Evolutionary conservation across 345 rosid genomes (phyloP).

Genomic region (Salix brachista): DNA sequence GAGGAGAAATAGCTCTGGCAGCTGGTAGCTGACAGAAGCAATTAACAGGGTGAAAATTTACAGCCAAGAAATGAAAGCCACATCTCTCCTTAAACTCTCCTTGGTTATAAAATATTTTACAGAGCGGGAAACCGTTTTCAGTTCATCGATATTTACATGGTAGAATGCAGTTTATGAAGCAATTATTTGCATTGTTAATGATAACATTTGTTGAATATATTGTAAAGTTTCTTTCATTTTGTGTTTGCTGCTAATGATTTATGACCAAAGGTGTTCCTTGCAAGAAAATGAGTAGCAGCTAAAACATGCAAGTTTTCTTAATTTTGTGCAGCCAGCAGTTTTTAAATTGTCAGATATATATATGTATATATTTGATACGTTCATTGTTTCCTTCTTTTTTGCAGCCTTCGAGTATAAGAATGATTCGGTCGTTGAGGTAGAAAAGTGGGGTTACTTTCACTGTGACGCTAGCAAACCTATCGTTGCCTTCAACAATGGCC

Average conservation of each 20-base stretch:
- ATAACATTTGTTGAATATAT: too few relatives aligned
- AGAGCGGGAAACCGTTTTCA: background rate
- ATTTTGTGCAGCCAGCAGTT: background rate
- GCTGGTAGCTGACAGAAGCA: too few relatives aligned
- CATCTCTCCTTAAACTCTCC: too few relatives aligned
- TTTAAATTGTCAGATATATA: background rate
- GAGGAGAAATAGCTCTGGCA: too few relatives aligned
- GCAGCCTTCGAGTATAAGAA: conserved; percentile 64
- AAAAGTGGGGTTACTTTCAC: conserved; percentile 70
- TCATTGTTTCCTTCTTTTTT: background rate
- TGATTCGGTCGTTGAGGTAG: conserved; percentile 71
- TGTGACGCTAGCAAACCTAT: conserved; percentile 50
- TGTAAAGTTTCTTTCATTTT: too few relatives aligned
- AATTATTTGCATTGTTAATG: too few relatives aligned
- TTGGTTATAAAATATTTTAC: background rate
- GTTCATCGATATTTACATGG: background rate
- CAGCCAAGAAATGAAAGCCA: too few relatives aligned
- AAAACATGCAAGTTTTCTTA: background rate
- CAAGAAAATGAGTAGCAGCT: background rate
- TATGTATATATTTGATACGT: background rate
- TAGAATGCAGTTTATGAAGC: background rate
- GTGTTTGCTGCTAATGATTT: background rate
- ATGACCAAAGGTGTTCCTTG: background rate
- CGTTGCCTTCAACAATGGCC: conserved; percentile 52
- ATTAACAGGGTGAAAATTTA: too few relatives aligned